Base-by-base conservation (phyloP, 208 protist species). In the Trypanosoma lewisi region DNA sequence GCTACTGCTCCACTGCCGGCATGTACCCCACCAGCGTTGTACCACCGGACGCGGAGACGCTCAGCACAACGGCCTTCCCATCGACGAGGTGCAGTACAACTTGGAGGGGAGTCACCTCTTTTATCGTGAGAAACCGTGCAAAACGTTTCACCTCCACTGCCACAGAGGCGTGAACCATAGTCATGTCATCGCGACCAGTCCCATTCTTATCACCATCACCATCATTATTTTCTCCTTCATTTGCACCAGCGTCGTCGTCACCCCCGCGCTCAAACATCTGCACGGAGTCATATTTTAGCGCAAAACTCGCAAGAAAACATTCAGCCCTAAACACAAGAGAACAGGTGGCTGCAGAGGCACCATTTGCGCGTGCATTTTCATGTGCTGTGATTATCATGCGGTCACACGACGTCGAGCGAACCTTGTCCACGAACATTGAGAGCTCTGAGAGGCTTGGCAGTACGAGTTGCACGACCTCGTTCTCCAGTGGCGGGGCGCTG, bases 1-100 rank as follows among this genome's bases (percentile, higher is more conserved):
- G n/a, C 62, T 21, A 70, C 7, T 63, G 37, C 23, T 49, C 28
- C 16, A 72, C 33, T 14, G 85, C 88, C 25, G 89, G 89, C 36
- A 95, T 87, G 70, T 91, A 92, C n/a, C 82, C 83, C 0, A 87
- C 83, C 33, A 95, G 67, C 7, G 67, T 83, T 39, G 82, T 87
- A 31, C 63, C 67, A 5, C 65, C 67, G 2, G 60, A 62, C 5
- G 79, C 76, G 28, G 59, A 70, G 17, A 89, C 73, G 47, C 79
- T 85, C 41, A 95, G 69, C 60, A 91, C 82, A 25, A 95, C 67
- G 0, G 83, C 77, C 17, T 56, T 37, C 6, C 65, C 33, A 52
- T 91, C 56, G 12, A 89, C 80, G 34, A 95, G 52, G 48, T 85
- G 82, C 57, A 89, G 68, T 33, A 73, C 75, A 1, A 86, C 78